Percentiles rank a stretch among this genome's conserved stretches.
These are phyloP conservation scores for Herpetomonas tarakana DNA, from an alignment of 208 protist species.

Conservation along the genomic window DNA sequence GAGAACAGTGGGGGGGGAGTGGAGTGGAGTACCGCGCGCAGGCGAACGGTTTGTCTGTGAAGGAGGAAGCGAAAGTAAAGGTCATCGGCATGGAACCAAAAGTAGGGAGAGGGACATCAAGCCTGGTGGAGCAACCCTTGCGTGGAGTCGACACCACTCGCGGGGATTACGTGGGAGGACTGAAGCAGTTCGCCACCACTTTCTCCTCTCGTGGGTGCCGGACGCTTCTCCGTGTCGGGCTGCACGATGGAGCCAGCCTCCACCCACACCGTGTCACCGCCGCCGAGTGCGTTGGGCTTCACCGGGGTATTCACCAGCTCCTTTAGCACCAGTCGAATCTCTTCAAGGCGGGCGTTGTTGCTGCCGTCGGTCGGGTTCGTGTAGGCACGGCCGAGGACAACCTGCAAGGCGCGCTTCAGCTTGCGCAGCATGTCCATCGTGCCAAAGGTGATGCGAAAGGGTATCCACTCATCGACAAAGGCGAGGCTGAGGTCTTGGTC, in stretches of 20 bases:
- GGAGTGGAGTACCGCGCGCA: no score
- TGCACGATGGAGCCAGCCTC: slow-evolving; percentile 54
- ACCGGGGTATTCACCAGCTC: slow-evolving; percentile 48
- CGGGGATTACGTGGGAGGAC: no score
- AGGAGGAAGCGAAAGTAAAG: no score
- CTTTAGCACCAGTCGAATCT: slow-evolving; percentile 54
- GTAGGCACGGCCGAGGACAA: slow-evolving; percentile 59
- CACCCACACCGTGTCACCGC: slow-evolving; percentile 26
- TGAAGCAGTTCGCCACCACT: no score
- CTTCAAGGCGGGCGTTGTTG: slow-evolving; percentile 65
- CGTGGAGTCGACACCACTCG: no score
- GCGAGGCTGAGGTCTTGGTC: slow-evolving; percentile 51
- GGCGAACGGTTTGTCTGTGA: no score
- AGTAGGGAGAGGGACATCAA: no score
- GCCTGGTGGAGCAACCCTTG: no score
- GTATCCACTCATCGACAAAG: slow-evolving; percentile 74
- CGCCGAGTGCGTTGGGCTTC: slow-evolving; percentile 37
- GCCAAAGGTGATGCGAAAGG: slow-evolving; percentile 46
- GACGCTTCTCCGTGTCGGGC: slow-evolving; percentile 22
- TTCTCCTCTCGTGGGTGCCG: no score
- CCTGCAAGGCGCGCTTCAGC: slow-evolving; percentile 50
- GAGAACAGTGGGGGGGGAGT: no score
- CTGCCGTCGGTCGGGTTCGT: slow-evolving; percentile 33
- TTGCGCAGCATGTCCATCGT: slow-evolving; percentile 60
- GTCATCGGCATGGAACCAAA: no score